Evolutionary conservation across 1,139 yeast genomes (phyloP).

Genomic region (Candida glucosophila): DNA sequence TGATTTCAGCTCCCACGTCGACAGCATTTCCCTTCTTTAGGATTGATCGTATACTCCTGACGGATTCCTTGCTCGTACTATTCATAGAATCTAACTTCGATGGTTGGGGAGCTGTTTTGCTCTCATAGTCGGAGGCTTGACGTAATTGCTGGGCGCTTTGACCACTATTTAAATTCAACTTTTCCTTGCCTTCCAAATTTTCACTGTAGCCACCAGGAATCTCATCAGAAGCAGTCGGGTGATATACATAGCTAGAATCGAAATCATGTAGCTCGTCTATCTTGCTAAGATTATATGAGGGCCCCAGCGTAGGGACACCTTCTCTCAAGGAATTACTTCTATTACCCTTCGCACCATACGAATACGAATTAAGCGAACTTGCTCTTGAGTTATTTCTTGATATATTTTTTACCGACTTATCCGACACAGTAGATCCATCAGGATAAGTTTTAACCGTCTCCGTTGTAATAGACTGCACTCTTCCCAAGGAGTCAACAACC

Average conservation of each 20-base stretch:
- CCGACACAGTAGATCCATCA: conserved; percentile 39
- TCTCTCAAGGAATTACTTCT: conserved; percentile 13
- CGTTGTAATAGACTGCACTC: conserved; percentile 36
- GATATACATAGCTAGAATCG: conserved; percentile 33
- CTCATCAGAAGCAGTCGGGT: too few relatives aligned
- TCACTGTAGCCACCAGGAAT: too few relatives aligned
- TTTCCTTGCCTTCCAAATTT: too few relatives aligned
- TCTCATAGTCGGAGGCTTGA: too few relatives aligned
- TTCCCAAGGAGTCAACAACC: conserved; percentile 34
- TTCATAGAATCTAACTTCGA: too few relatives aligned
- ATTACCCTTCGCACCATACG: conserved; percentile 8
- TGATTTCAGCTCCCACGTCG: too few relatives aligned
- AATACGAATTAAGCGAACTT: conserved; percentile 18
- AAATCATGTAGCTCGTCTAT: conserved; percentile 39
- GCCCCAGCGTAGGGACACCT: conserved; percentile 9
- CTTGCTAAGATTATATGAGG: conserved; percentile 24
- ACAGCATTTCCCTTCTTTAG: too few relatives aligned
- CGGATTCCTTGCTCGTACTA: too few relatives aligned
- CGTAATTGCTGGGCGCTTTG: too few relatives aligned
- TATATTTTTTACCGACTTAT: conserved; percentile 37
- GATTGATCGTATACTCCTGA: too few relatives aligned
- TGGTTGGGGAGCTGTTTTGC: too few relatives aligned
- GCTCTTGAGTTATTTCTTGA: conserved; percentile 28
- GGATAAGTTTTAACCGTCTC: conserved; percentile 33
- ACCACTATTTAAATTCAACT: too few relatives aligned